These are phyloP conservation scores for Aspergillus glaucus DNA, from an alignment of 2,329 filamentous ascomycete genomes.

Conservation along the genomic window DNA sequence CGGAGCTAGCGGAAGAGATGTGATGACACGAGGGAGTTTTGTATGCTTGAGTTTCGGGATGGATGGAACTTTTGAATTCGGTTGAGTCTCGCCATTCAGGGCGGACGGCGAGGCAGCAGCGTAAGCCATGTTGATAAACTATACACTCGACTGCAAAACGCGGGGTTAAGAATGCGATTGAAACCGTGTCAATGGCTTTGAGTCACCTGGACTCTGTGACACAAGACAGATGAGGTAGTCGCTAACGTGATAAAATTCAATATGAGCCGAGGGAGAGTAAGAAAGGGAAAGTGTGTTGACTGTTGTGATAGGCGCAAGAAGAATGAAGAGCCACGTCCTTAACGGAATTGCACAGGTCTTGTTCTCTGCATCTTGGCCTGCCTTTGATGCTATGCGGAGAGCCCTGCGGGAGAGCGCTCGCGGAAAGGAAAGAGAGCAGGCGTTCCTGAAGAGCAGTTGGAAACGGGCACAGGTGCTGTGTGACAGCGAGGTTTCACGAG, in stretches of 20 bases:
- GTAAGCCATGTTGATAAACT: slow-evolving; percentile 32
- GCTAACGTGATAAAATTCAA: slow-evolving; percentile 8
- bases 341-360: slow-evolving; percentile 34
- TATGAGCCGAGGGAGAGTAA: slow-evolving; percentile 21
- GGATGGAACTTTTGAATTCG: slow-evolving; percentile 30
- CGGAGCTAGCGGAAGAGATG: slow-evolving; percentile 21
- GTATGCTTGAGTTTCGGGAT: slow-evolving; percentile 24
- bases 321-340: slow-evolving; percentile 31
- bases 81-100: slow-evolving; percentile 31
- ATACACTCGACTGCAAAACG: slow-evolving; percentile 26
- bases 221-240: slow-evolving; percentile 26
- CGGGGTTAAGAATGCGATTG: slow-evolving; percentile 19
- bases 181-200: slow-evolving; percentile 25
- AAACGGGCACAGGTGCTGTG: slow-evolving; percentile 15
- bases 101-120: slow-evolving; percentile 28
- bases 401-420: slow-evolving; percentile 37
- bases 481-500: slow-evolving; percentile 12
- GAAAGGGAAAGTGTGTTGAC: slow-evolving; percentile 21
- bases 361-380: slow-evolving; percentile 41
- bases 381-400: slow-evolving; percentile 34
- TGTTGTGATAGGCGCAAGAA: slow-evolving; percentile 17
- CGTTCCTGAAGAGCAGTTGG: slow-evolving; percentile 19
- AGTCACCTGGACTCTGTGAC: slow-evolving; percentile 37
- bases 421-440: slow-evolving; percentile 13
- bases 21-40: slow-evolving; percentile 32